Base-by-base conservation (phyloP, 2,329 filamentous ascomycete genomes). In the Arthrobotrys sphaeroides region DNA sequence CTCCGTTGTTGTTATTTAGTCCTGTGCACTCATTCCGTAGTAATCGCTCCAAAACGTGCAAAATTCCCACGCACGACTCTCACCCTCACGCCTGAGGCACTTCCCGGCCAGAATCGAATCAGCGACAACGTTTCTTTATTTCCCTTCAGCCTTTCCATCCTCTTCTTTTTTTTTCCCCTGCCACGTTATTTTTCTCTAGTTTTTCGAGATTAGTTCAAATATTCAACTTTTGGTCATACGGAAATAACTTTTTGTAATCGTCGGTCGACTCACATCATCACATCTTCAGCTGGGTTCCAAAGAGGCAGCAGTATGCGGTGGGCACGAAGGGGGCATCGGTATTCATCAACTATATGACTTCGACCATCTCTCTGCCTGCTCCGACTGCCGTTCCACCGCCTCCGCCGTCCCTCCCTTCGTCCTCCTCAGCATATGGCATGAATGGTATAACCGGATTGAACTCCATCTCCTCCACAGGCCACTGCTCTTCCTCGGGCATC, bases 261-360 rank as follows among this genome's bases (percentile, higher is more conserved):
- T 31, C 40, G 28, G n/a, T 61, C 31, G 36, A 24, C 49, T 36
- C 20, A 10, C 40, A 36, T n/a, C n/a, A n/a, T n/a, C 2, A 24
- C 45, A 16, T 24, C 26, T 42, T 26, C 42, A 20, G 28, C 51
- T 57, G 42, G 55, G 57, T 42, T 45, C 64, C n/a, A 18, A 45
- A 28, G 16, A 22, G 47, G 61, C 16, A 77, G 45, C 53, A 64
- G 22, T 59, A 73, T 73, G 66, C 61, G 53, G 61, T 57, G 57
- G 74, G 45, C 66, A 68, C 68, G 64, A 77, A 73, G 43, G 60
- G 69, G 69, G 61, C 55, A 53, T 55, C 55, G 70, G 69, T 40
- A 55, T 53, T 64, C 68, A 61, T 59, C 62, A 55, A 38, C 60
- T 70, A 67, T 51, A 73, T 73, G 70, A 73, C 74, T 73, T 74